A percentile compares a stretch with the other conserved stretches of the same genome.
phyloP scores from a whole-genome alignment of 2,329 filamentous ascomycete genomes.

The Phialemonium atrogriseum region DNA sequence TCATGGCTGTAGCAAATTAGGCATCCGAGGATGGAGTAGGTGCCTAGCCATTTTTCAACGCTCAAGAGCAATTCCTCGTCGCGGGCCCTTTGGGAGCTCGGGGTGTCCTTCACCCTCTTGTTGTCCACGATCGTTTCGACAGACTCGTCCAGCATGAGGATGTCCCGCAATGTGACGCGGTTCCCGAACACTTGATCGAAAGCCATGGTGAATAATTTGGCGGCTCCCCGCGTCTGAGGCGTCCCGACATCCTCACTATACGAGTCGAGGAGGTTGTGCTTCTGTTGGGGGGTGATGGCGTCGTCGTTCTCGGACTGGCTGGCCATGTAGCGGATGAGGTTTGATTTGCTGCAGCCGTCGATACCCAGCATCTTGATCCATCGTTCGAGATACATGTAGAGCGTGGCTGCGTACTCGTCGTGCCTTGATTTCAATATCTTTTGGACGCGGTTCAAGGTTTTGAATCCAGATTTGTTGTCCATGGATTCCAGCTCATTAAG shows the following conservation, averaged over 20 bases:
- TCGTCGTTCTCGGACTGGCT: constrained; percentile 35
- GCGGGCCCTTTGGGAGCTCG: constrained; percentile 23
- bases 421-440: constrained; percentile 40
- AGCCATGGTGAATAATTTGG: constrained; percentile 44
- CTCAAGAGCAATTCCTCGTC: constrained; percentile 26
- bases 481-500: constrained; percentile 49
- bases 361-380: constrained; percentile 44
- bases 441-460: constrained; percentile 41
- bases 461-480: constrained; percentile 49
- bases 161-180: constrained; percentile 40
- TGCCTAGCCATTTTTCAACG: constrained; percentile 41
- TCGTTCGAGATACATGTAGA: constrained; percentile 44
- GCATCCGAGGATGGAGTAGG: constrained; percentile 47
- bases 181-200: constrained; percentile 48
- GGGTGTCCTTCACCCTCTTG: constrained; percentile 37
- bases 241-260: constrained; percentile 33
- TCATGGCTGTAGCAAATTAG: constrained; percentile 53
- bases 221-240: constrained; percentile 32
- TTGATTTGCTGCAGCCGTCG: constrained; percentile 42
- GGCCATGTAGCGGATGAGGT: constrained; percentile 45
- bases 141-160: constrained; percentile 44
- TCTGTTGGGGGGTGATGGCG: constrained; percentile 45
- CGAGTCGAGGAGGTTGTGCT: constrained; percentile 40
- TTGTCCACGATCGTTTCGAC: constrained; percentile 45
- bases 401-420: constrained; percentile 41